Base-by-base conservation (phyloP, 1,284 basidiomycete genomes). In the Naganishia liquefaciens region DNA sequence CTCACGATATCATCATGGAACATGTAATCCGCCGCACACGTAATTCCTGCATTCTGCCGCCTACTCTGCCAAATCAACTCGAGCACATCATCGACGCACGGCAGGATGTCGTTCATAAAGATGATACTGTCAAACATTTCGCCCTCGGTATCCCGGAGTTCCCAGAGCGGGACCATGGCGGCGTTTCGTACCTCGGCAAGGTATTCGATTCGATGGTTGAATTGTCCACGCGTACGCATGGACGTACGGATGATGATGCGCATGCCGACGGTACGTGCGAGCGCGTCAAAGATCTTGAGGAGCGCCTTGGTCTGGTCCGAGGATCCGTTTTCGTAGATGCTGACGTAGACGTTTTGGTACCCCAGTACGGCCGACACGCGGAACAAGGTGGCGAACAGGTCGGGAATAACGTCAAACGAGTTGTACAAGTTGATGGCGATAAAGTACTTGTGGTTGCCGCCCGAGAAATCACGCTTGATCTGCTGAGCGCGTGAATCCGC, bases 391-490 rank as follows among this genome's bases (percentile, higher is more conserved):
- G 91, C 87, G 77, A 97, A 96, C 40, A 97, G 83, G 79, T 97
- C 93, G 13, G 93, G 93, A 69, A 97, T 93, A 75, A 97, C 81
- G 81, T 95, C 92, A 84, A 97, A 97, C n/a, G 91, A 93, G 82
- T 94, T 93, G 83, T 93, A 94, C 70, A 96, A 82, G 80, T 97
- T 97, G 84, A 97, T 96, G 62, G 92, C 93, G 79, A 97, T 95
- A 80, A 92, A 97, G 80, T 96, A 97, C 77, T 96, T 96, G 85
- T 97, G 93, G 68, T 87, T 84, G 71, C 83, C 82, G 54, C 67
- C 63, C 30, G 69, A 67, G 40, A 79, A 70, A 68, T 79, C 75
- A 49, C 77, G 80, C 71, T 68, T 71, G 65, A 79, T 72, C 64
- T 71, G 82, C 79, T 43, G 81, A 79, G 40, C 80, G 51, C 64